phyloP scores from a whole-genome alignment of 371 early-diverging fungal genomes.

The Funneliformis caledonium region DNA sequence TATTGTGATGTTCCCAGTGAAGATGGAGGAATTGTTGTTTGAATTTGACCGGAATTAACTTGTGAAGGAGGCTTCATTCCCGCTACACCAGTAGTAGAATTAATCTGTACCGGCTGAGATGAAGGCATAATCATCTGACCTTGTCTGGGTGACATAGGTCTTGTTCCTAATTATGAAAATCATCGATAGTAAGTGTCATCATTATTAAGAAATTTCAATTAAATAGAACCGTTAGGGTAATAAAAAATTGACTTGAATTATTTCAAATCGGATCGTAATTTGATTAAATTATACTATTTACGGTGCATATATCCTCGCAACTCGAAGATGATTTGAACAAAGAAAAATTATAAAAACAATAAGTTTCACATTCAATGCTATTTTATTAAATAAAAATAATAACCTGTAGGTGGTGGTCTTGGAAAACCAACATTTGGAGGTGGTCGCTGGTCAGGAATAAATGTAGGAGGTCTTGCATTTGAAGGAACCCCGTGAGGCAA shows the following conservation, averaged over 20 bases:
- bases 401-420: background rate
- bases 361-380: background rate
- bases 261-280: background rate
- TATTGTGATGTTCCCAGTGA: slow-evolving; percentile 1
- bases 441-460: slow-evolving; percentile 8
- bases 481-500: background rate
- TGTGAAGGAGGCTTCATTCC: slow-evolving; percentile 4
- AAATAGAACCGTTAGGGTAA: background rate
- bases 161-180: background rate
- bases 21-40: slow-evolving; percentile 1
- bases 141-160: slow-evolving; percentile 21
- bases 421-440: background rate
- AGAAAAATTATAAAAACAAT: background rate
- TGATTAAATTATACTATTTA: background rate
- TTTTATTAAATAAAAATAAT: background rate
- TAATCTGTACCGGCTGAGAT: background rate
- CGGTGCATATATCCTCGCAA: background rate
- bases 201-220: background rate
- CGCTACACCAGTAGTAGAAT: background rate
- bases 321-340: background rate
- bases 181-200: background rate
- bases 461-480: background rate
- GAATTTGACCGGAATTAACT: slow-evolving; percentile 1
- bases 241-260: background rate
- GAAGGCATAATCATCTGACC: background rate